phyloP scores from a whole-genome alignment of 2,329 filamentous ascomycete genomes.

The Neodidymelliopsis sp. region DNA sequence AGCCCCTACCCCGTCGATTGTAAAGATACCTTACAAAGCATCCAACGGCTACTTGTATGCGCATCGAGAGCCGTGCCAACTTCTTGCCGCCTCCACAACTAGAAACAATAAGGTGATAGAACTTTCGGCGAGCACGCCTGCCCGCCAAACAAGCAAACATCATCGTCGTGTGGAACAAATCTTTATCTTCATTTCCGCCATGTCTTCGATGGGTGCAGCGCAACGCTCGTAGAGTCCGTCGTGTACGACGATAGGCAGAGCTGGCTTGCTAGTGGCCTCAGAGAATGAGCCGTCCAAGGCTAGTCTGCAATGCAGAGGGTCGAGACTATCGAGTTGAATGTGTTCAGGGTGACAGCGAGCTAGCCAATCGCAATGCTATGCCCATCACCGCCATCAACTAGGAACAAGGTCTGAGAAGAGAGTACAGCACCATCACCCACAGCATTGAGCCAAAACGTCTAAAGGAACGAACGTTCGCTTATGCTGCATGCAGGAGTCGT shows the following conservation, averaged over 20 bases:
- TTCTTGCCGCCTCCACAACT: slow-evolving; percentile 26
- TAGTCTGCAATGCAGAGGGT: not conserved
- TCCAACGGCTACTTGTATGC: slow-evolving; percentile 17
- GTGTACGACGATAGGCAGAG: slow-evolving; percentile 3
- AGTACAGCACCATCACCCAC: slow-evolving; percentile 47
- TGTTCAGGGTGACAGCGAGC: slow-evolving; percentile 28
- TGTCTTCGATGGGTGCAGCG: slow-evolving; percentile 37
- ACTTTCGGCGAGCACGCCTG: slow-evolving; percentile 29
- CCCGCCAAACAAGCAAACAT: slow-evolving; percentile 32
- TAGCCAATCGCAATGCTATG: slow-evolving; percentile 10
- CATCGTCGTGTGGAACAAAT: slow-evolving; percentile 34
- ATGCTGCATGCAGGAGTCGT: slow-evolving; percentile 48
- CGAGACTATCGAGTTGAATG: slow-evolving; percentile 1
- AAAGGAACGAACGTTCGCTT: slow-evolving; percentile 37
- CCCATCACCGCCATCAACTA: slow-evolving; percentile 24
- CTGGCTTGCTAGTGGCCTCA: not conserved
- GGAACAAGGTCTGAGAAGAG: slow-evolving; percentile 40
- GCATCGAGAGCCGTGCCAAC: slow-evolving; percentile 13
- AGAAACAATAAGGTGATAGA: slow-evolving; percentile 35
- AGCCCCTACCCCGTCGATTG: slow-evolving; percentile 24
- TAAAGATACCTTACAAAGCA: slow-evolving; percentile 9
- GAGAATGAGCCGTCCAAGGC: slow-evolving; percentile 4
- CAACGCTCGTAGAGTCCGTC: slow-evolving; percentile 13
- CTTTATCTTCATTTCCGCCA: slow-evolving; percentile 39
- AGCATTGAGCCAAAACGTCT: slow-evolving; percentile 38